phyloP scores from a whole-genome alignment of 371 early-diverging fungal genomes.

The Lichtheimia ramosa region DNA sequence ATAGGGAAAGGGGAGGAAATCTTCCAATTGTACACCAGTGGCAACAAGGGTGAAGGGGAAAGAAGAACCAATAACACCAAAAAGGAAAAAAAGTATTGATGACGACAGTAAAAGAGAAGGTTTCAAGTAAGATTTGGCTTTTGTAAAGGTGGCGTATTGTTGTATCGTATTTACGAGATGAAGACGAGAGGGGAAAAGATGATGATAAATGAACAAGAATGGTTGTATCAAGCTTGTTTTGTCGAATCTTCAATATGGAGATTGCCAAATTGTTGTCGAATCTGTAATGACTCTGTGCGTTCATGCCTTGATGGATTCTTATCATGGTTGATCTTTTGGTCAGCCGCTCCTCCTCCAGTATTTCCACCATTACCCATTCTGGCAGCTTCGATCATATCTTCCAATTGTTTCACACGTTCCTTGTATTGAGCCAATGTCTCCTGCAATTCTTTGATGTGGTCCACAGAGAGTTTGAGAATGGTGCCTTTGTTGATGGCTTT shows the following conservation, averaged over 20 bases:
- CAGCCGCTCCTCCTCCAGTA: too few species aligned
- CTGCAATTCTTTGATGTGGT: constrained; percentile 46
- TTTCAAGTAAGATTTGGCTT: too few species aligned
- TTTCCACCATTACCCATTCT: background rate
- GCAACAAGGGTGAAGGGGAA: too few species aligned
- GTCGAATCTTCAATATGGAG: constrained; percentile 18
- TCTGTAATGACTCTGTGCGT: constrained; percentile 9
- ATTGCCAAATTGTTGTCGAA: constrained; percentile 30
- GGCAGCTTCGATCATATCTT: constrained; percentile 46
- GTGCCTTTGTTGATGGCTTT: constrained; percentile 83
- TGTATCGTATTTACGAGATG: too few species aligned
- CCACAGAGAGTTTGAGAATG: constrained; percentile 85
- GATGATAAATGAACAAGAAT: constrained; percentile 1
- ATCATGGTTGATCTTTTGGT: background rate
- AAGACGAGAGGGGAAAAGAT: too few species aligned
- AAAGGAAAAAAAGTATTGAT: too few species aligned
- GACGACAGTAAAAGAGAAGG: too few species aligned
- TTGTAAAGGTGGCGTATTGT: too few species aligned
- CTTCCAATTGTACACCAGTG: too few species aligned
- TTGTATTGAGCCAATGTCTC: constrained; percentile 38
- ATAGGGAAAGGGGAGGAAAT: too few species aligned
- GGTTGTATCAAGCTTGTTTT: background rate
- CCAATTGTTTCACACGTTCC: constrained; percentile 47
- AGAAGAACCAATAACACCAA: too few species aligned
- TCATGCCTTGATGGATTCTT: constrained; percentile 5